phyloP scores from a whole-genome alignment of 1,284 basidiomycete species.

The Ceratorhiza oryzae-sativae region DNA sequence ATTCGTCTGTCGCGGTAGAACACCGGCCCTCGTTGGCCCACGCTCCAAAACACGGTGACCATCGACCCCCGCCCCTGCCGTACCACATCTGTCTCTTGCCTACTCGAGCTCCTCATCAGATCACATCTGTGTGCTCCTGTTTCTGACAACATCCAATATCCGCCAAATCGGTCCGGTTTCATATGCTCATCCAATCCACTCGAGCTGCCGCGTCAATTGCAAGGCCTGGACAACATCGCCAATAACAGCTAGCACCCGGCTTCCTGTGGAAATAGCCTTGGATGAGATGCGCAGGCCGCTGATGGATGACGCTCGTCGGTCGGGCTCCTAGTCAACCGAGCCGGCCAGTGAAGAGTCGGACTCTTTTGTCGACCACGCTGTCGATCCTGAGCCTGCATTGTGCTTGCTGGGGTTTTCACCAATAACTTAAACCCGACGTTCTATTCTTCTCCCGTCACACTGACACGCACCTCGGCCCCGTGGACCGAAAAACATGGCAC shows the following conservation, averaged over 20 bases:
- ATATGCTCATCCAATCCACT: not conserved
- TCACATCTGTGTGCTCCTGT: not conserved
- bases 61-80: not conserved
- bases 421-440: not conserved
- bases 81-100: not conserved
- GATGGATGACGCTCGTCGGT: not conserved
- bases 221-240: not conserved
- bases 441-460: not conserved
- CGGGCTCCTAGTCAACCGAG: not conserved
- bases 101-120: constrained; percentile 10
- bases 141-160: not conserved
- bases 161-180: not conserved
- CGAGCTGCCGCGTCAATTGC: not conserved
- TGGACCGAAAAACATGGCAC: not conserved
- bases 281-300: not conserved
- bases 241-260: not conserved
- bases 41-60: constrained; percentile 24
- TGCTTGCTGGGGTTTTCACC: not conserved
- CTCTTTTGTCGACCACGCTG: not conserved
- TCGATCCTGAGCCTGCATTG: not conserved
- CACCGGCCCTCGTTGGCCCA: constrained; percentile 5
- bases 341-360: not conserved
- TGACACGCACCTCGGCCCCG: not conserved
- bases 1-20: not conserved
- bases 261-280: not conserved